These are phyloP conservation scores for Solanum pimpinellifolium DNA, from an alignment of 257 asterid genomes.

Conservation along the genomic window DNA sequence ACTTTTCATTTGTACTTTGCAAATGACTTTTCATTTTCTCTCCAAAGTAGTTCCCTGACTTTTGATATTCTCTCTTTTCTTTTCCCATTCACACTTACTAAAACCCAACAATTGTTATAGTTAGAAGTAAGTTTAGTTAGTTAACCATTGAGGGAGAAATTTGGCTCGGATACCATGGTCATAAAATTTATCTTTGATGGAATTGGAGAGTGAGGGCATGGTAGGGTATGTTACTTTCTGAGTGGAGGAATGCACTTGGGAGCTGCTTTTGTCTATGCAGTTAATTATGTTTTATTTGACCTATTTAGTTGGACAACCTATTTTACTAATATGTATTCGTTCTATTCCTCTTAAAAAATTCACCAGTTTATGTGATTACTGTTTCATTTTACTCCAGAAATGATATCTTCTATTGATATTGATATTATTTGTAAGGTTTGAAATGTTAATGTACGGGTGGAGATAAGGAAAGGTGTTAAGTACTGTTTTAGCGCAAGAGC, in stretches of 20 bases:
- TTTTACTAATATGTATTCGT: neutral
- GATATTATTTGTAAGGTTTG: neutral
- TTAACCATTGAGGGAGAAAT: neutral
- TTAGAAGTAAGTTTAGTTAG: neutral
- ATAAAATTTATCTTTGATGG: neutral
- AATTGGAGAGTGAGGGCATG: neutral
- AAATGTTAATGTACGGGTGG: neutral
- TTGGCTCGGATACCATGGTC: neutral
- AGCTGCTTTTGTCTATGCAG: neutral
- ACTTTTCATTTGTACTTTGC: no score
- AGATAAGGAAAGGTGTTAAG: neutral
- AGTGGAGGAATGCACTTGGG: neutral
- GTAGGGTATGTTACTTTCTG: no score
- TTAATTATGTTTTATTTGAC: neutral
- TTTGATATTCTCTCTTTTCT: no score
- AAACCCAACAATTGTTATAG: neutral
- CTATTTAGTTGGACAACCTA: neutral
- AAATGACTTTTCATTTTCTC: no score
- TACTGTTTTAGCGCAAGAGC: neutral
- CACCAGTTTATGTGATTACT: neutral
- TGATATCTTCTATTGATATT: neutral
- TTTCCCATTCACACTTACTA: no score
- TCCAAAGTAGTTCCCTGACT: no score
- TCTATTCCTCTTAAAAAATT: neutral
- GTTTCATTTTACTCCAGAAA: neutral